Evolutionary conservation across 352 stramenopile species (phyloP), one percentile per base, ranked within the genome.

Genomic region (Globisporangium iwayamae): DNA sequence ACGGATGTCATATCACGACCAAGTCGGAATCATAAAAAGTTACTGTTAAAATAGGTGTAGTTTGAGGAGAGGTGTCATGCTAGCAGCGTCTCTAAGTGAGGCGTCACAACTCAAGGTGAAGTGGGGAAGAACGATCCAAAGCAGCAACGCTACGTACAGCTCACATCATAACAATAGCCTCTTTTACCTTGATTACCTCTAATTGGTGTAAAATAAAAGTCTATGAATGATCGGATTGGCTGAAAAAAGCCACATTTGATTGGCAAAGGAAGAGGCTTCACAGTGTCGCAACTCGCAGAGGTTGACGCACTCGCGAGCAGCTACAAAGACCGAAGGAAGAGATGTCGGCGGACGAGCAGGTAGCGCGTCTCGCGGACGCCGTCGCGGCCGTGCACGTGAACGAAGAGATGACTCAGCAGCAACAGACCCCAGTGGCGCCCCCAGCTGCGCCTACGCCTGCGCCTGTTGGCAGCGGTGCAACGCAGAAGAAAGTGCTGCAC

Each of bases 401-500:
- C 0, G 32, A 28, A 25, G 45, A 58, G 9, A 50, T 7, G 9
- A 41, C 9, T 14, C 38, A 66, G 50, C 60, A 51, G 47, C 45
- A 65, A n/a, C 36, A 66, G 3, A 36, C 7, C 32, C 25, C 20
- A 55, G 43, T 38, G 30, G 5, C 39, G n/a, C 14, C 2, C 6
- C n/a, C 52, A 58, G 28, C 52, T 36, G 46, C 54, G 34, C 10
- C 52, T 54, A 54, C 56, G 45, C 16, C 55, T 22, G 30, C 46
- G 8, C 28, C 58, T 14, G 43, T 48, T 9, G 55, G 43, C 6
- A 39, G 18, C 1, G 38, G 38, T 39, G 60, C 32, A 16, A 73
- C 67, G 9, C 73, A 70, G 38, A 90, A 89, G 74, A 92, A 93
- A 69, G 76, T 94, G 52, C 61, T 77, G 36, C 79, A 94, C 63